Evolutionary conservation across 495 filamentous ascomycete species (phyloP), one percentile per base, ranked within the genome.

Genomic region (Penicillium atrosanguineum): DNA sequence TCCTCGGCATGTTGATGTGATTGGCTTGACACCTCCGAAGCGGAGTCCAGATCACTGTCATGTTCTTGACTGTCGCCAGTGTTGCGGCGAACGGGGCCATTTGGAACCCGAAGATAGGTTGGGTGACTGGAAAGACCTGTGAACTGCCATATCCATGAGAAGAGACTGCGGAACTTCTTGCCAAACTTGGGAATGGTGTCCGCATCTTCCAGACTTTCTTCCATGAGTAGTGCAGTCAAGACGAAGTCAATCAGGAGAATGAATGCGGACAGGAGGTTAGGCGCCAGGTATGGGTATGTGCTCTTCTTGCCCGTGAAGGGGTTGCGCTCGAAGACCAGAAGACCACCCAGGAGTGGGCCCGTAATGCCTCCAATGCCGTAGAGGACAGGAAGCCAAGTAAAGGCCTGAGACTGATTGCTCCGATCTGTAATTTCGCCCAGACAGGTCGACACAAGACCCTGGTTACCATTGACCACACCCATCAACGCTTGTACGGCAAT

Each of bases 351-450:
- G 15, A 93, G 82, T 1, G 94, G 95, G 0, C 94, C 94, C 0
- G 91, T 95, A 56, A 98, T 95, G 31, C 88, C 90, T 15, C 94
- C 94, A 48, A 98, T 74, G 19, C 92, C 91, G 68, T 98, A 97
- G 4, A 98, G 82, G 37, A 96, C 86, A 0, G 94, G 94, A 15
- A 98, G 80, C 74, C 93, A 98, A 2, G 86, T 88, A 62, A 97
- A 98, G 0, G 91, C 93, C 44, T 80, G 81, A 38, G 87, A 90
- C 72, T 98, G 94, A 67, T 98, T 98, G 55, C 87, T 92, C 38
- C 88, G 84, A 62, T 97, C 93, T 1, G 94, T 98, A 51, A 98
- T 87, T 68, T 98, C 94, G 11, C 95, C 94, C 23, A 98, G 74
- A 51, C 91, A 94, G 1, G 95, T 96, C 23, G 90, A 91, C 3